These are phyloP conservation scores for Alisma plantagoaquatica DNA, from an alignment of 106 monocot genomes.

Conservation along the genomic window DNA sequence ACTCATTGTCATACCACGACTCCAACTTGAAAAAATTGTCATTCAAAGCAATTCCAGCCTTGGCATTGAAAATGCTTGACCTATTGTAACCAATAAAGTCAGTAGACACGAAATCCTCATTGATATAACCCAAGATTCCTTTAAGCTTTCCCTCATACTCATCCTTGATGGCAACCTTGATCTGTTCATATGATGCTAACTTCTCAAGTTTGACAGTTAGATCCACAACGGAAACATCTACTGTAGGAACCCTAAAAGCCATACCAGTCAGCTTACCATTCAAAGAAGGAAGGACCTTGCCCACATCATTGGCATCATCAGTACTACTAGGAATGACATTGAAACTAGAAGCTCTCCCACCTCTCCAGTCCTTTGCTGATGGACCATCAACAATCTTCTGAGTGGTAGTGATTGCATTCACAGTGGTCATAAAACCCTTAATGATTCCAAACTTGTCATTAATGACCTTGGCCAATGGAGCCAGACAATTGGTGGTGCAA, in stretches of 20 bases:
- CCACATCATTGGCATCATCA: conserved; percentile 67
- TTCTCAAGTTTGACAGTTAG: conserved; percentile 14
- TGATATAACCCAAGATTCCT: no score
- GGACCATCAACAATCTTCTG: conserved; percentile 55
- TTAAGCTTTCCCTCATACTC: no score
- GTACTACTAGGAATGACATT: conserved; percentile 95
- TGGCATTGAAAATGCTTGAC: no score
- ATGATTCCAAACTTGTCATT: no score
- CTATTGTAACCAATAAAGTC: conserved; percentile 12
- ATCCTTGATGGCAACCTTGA: conserved; percentile 12
- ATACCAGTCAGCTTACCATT: no score
- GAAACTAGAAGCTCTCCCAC: conserved; percentile 77
- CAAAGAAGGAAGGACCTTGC: no score
- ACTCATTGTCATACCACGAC: conserved; percentile 17
- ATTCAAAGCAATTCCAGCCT: no score
- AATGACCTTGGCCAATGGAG: no score
- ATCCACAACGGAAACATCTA: conserved; percentile 12
- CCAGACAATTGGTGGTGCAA: no score
- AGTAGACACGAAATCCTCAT: no score
- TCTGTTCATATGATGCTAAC: conserved; percentile 6
- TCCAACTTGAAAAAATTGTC: conserved; percentile 8
- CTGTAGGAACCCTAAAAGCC: no score
- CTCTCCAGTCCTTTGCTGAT: conserved; percentile 81
- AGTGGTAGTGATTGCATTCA: conserved; percentile 10
- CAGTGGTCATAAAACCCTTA: conserved; percentile 15